Base-by-base conservation (phyloP, 2,329 filamentous ascomycete species). In the Pseudogymnoascus sp. region DNA sequence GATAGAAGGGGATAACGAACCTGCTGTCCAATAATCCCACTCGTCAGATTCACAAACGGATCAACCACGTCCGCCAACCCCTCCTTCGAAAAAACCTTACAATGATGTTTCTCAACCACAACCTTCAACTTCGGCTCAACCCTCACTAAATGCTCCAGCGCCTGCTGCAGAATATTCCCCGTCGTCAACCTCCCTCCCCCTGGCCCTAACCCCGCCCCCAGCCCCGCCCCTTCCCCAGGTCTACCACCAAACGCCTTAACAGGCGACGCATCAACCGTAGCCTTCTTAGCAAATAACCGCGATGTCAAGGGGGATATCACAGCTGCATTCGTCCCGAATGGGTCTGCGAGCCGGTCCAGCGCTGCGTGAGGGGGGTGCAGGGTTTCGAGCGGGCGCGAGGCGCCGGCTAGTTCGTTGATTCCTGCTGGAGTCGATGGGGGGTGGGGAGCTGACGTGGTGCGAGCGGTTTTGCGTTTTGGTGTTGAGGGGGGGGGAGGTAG, bases 21-120 rank as follows among this genome's bases (percentile, higher is more conserved):
- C 78, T 99, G 95, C 77, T 97, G 95, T 62, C 91, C 92, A 70
- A 97, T 96, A 72, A 99, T 97, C 61, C 92, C 89, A 74, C 88
- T 93, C 40, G 85, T 83, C 36, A 99, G 81, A 64, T 85, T 87
- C 69, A 89, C 87, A 72, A 97, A 99, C 0, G 95, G 95, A 75
- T 97, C 91, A 65, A 97, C 85, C 67, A 85, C 81, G 75, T 97
- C 91, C 29, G 87, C 85, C n/a, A 97, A 78, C 0, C 92, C 91
- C 67, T 89, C 87, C 0, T 91, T 83, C 1, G 87, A 89, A 76
- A 97, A 97, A 14, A 95, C 77, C 63, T 81, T 82, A 75, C 93
- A 97, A 66, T 83, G 84, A 71, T 96, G 83, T 64, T 85, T 83
- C 64, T 90, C 86, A 60, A 97, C 85, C 16, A 96, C 75, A 0